Base-by-base conservation (phyloP, 2,329 filamentous ascomycete genomes). In the Diaporthe ilicicola region DNA sequence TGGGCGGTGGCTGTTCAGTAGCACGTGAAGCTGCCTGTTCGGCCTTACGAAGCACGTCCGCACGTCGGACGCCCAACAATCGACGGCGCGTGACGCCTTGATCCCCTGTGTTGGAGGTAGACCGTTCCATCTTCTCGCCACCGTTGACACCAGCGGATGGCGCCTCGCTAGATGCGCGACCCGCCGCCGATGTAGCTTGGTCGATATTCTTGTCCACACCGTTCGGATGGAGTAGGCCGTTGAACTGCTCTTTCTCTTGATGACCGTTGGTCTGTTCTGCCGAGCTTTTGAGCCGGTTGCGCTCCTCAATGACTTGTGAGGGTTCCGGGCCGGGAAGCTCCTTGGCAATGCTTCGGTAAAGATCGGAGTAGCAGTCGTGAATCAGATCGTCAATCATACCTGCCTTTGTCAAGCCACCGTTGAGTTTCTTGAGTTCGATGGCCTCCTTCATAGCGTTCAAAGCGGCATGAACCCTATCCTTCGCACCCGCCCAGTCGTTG, bases 341-440 rank as follows among this genome's bases (percentile, higher is more conserved):
- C 51, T 88, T 88, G 2, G 90, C 90, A 61, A 94, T 83, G 37
- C 91, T 88, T 22, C 87, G 86, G 78, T 94, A 96, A 19, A 97
- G 84, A 61, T 90, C 87, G 1, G 93, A 92, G 80, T 97, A 99
- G 61, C 93, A 91, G 81, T 99, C 96, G 27, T 92, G 93, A 74
- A 98, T 93, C n/a, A 98, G 87, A 77, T 99, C 96, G 76, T 99
- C 96, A 54, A 98, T 95, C 12, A 91, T 87, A 0, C 90, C 89
- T 0, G 92, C 89, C 81, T 97, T 98, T 88, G 97, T 96, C 9
- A 97, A 86, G 56, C 92, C 92, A 50, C 92, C 91, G 78, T 99
- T 99, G 54, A 98, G 88, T 79, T 90, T 90, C 78, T 90, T 90
- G 51, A 90, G 75, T 73, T 90, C 88, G 12, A 89, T 85, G 0